A percentile compares a stretch with the other conserved stretches of the same genome.
phyloP scores from a whole-genome alignment of 1,139 yeast genomes.

The Geotrichum phurueaensis region DNA sequence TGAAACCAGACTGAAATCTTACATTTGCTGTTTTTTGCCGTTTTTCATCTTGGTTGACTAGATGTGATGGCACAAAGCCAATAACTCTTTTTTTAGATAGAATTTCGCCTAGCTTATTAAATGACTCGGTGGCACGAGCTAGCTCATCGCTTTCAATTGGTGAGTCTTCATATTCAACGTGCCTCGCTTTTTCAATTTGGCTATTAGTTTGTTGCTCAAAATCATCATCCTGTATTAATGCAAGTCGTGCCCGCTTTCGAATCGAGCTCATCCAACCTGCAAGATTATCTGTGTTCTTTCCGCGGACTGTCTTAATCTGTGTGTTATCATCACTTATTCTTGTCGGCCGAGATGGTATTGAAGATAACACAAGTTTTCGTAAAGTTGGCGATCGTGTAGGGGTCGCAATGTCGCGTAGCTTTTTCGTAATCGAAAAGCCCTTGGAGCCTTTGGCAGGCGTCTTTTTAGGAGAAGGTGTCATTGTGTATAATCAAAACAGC shows the following conservation, averaged over 20 bases:
- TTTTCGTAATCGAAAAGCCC: conserved; percentile 1
- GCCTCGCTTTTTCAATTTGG: conserved; percentile 35
- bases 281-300: conserved; percentile 36
- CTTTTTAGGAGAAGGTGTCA: conserved; percentile 10
- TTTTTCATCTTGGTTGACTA: conserved; percentile 14
- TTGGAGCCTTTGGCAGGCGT: conserved; percentile 9
- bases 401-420: conserved; percentile 10
- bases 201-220: conserved; percentile 39
- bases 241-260: conserved; percentile 39
- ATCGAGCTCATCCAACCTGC: conserved; percentile 49
- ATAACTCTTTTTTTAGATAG: conserved; percentile 22
- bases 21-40: conserved; percentile 8
- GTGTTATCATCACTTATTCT: neutral
- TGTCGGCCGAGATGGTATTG: conserved; percentile 8
- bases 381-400: conserved; percentile 15
- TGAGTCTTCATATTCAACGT: conserved; percentile 24
- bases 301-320: conserved; percentile 6
- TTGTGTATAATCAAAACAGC: neutral
- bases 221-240: conserved; percentile 25
- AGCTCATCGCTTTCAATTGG: conserved; percentile 31
- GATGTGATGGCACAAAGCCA: conserved; percentile 11
- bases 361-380: conserved; percentile 15
- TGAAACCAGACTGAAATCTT: neutral
- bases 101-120: conserved; percentile 38
- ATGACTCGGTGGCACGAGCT: conserved; percentile 40